These are phyloP conservation scores for Lachancea thermotolerans DNA, from an alignment of 805 yeast species.

Conservation along the genomic window DNA sequence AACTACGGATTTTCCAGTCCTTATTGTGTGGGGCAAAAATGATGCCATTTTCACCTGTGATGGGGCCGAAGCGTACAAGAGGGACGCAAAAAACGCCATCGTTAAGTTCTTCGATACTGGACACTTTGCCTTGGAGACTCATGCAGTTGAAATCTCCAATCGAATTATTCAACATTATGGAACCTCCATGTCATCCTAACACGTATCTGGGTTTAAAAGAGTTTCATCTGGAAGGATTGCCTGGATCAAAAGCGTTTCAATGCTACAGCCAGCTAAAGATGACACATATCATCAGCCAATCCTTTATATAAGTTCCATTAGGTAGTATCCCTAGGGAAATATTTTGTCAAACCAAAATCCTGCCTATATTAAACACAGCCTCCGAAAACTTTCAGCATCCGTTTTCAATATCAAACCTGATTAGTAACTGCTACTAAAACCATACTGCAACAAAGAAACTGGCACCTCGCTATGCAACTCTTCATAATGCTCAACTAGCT, in stretches of 20 bases:
- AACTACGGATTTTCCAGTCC: constrained; percentile 29
- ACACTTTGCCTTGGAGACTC: constrained; percentile 35
- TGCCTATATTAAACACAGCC: too few relatives aligned
- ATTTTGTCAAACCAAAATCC: too few relatives aligned
- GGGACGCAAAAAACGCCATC: constrained; percentile 28
- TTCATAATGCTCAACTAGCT: constrained; percentile 22
- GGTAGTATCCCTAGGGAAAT: too few relatives aligned
- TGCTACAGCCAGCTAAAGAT: too few relatives aligned
- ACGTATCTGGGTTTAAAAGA: too few relatives aligned
- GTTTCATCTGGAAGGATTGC: too few relatives aligned
- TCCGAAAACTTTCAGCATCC: too few relatives aligned
- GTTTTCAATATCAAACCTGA: too few relatives aligned
- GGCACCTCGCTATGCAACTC: constrained; percentile 18
- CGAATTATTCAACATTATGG: constrained; percentile 16
- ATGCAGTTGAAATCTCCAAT: constrained; percentile 28
- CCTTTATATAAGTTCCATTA: too few relatives aligned
- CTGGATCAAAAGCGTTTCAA: too few relatives aligned
- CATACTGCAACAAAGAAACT: constrained; percentile 16
- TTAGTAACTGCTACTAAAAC: constrained; percentile 8
- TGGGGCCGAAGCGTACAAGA: constrained; percentile 36
- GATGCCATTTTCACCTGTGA: constrained; percentile 32
- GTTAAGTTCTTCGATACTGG: constrained; percentile 32
- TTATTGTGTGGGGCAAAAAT: constrained; percentile 38
- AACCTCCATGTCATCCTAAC: not conserved
- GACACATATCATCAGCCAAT: too few relatives aligned